Evolutionary conservation across 306 rosid genomes (phyloP).

Genomic region (Sicyos edulis): DNA sequence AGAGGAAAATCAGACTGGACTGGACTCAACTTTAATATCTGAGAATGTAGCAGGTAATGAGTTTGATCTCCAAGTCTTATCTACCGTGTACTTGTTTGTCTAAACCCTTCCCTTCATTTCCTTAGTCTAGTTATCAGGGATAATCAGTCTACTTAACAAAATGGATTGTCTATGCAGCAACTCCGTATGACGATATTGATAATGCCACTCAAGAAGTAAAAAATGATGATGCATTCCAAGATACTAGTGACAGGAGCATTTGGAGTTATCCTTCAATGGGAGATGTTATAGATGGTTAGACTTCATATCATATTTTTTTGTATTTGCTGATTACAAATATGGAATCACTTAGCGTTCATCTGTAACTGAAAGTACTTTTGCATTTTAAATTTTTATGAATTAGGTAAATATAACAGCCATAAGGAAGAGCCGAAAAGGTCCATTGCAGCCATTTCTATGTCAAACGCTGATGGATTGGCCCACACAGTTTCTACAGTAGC

Average conservation of each 20-base stretch:
- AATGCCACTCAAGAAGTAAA: constrained; percentile 22
- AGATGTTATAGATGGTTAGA: constrained; percentile 31
- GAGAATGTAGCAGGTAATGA: constrained; percentile 14
- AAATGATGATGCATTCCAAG: constrained; percentile 19
- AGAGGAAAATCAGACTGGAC: constrained; percentile 27
- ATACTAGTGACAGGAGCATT: constrained; percentile 8
- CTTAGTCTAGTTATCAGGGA: constrained; percentile 15
- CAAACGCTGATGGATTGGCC: constrained; percentile 20
- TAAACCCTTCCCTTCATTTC: neutral
- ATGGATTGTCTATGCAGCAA: constrained; percentile 16
- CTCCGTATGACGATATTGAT: constrained; percentile 22
- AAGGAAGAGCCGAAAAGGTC: constrained; percentile 23
- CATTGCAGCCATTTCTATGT: constrained; percentile 1
- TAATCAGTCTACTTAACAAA: neutral
- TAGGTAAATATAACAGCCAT: constrained; percentile 23
- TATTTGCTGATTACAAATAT: neutral
- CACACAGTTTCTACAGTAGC: constrained; percentile 26
- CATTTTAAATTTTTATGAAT: constrained; percentile 13
- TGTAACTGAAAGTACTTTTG: constrained; percentile 9
- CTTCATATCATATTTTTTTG: neutral
- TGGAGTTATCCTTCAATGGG: constrained; percentile 28
- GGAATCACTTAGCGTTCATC: neutral
- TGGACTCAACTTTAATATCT: constrained; percentile 20
- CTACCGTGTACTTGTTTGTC: neutral
- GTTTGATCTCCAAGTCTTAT: neutral